Conservation (phyloP, 2,329 filamentous ascomycete genomes). For the Colletotrichum musicola region DNA sequence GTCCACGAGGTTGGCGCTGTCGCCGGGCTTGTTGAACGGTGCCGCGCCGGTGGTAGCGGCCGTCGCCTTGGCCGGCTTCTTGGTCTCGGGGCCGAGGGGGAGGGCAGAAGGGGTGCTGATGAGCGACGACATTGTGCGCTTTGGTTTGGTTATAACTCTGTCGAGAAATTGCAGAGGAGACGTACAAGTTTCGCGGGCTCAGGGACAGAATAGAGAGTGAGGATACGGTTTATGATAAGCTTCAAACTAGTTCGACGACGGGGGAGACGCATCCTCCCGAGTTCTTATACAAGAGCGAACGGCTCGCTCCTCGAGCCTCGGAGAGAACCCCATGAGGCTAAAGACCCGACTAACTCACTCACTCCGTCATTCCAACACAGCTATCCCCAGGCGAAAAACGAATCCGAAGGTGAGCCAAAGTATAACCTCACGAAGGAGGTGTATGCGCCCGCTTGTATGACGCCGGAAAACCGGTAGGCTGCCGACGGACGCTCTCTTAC, state of each 20-base stretch:
- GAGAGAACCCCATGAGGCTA: not conserved
- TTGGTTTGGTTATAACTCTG: not conserved
- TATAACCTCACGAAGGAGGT: not conserved
- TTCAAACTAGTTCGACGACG: not conserved
- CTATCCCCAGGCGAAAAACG: not conserved
- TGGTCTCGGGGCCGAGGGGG: not conserved
- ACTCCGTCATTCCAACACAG: not conserved
- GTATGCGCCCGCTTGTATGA: not conserved
- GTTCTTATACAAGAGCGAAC: not conserved
- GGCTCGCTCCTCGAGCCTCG: too few relatives aligned
- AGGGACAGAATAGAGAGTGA: not conserved
- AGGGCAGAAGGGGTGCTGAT: not conserved
- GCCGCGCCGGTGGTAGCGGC: not conserved
- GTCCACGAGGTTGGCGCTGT: constrained; percentile 3
- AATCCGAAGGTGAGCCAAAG: not conserved
- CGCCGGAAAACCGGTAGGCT: not conserved
- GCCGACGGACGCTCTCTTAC: not conserved
- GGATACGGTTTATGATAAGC: not conserved
- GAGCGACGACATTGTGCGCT: constrained; percentile 7
- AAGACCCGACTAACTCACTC: not conserved
- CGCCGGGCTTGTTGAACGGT: not conserved
- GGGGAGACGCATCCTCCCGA: not conserved
- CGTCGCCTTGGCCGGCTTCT: not conserved
- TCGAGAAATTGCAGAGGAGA: not conserved
- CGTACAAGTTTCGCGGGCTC: not conserved